phyloP scores from a whole-genome alignment of 192 early-diverging fungal genomes.

The Backusella macrospora region DNA sequence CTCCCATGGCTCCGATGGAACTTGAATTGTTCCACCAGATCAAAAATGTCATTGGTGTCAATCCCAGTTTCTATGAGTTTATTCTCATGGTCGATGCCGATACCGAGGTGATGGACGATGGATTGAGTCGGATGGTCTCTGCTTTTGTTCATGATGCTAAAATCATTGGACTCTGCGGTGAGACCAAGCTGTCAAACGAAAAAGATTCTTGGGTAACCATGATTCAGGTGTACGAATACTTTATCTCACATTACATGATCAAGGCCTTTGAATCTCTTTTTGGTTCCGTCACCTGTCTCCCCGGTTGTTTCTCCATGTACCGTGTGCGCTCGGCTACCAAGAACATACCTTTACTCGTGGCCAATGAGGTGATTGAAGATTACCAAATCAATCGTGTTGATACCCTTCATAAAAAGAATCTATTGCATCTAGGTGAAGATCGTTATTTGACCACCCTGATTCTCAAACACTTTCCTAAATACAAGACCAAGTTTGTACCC shows the following conservation, averaged over 20 bases:
- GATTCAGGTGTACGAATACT: constrained; percentile 99
- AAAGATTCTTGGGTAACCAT: constrained; percentile 93
- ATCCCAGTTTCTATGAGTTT: constrained; percentile 94
- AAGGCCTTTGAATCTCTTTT: constrained; percentile 98
- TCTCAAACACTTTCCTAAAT: constrained; percentile 97
- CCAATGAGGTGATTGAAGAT: constrained; percentile 87
- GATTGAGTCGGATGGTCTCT: constrained; percentile 88
- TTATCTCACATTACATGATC: constrained; percentile 92
- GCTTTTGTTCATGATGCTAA: constrained; percentile 88
- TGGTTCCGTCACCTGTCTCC: constrained; percentile 94
- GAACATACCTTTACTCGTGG: constrained; percentile 86
- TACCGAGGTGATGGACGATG: constrained; percentile 87
- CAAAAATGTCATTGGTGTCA: constrained; percentile 97
- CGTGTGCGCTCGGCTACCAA: constrained; percentile 86
- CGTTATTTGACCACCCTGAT: constrained; percentile 91
- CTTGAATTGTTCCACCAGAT: constrained; percentile 98
- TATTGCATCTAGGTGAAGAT: constrained; percentile 97
- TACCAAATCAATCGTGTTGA: constrained; percentile 94
- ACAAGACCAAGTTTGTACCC: constrained; percentile 89
- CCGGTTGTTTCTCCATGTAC: constrained; percentile 99
- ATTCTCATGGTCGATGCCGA: constrained; percentile 98
- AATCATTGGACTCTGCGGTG: constrained; percentile 95
- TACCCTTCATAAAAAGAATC: constrained; percentile 98
- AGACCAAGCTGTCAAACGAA: constrained; percentile 91
- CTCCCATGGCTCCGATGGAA: constrained; percentile 92